Percentiles rank a stretch among this genome's conserved stretches.
Evolutionary conservation across 2,329 filamentous ascomycete genomes (phyloP).

Genomic region (Pleomassaria siparia): DNA sequence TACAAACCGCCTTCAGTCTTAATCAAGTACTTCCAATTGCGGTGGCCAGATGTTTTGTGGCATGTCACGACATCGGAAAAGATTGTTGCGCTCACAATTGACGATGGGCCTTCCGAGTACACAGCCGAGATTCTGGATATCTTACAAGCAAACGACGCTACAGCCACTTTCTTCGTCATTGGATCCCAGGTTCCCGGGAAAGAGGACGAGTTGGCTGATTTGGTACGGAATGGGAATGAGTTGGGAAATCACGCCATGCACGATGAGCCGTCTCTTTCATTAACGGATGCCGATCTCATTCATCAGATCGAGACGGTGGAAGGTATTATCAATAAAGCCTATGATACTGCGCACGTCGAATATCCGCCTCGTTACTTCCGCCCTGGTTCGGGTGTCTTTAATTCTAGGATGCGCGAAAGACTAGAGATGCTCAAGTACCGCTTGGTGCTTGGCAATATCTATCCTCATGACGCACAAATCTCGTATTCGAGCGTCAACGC

Average conservation of each 20-base stretch:
- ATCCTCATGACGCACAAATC: conserved; percentile 91
- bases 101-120: conserved; percentile 77
- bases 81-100: conserved; percentile 79
- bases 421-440: conserved; percentile 65
- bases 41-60: conserved; percentile 80
- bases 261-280: conserved; percentile 71
- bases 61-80: conserved; percentile 63
- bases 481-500: conserved; percentile 69
- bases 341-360: conserved; percentile 43
- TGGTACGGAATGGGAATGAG: conserved; percentile 58
- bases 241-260: conserved; percentile 88
- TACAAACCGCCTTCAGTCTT: conserved; percentile 79
- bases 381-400: conserved; percentile 85
- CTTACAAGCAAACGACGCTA: conserved; percentile 65
- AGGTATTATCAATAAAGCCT: conserved; percentile 58
- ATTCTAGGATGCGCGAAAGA: conserved; percentile 63
- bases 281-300: conserved; percentile 62
- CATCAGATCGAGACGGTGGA: conserved; percentile 68
- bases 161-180: conserved; percentile 87
- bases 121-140: conserved; percentile 70
- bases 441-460: conserved; percentile 80
- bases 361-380: conserved; percentile 70
- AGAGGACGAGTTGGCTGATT: conserved; percentile 50
- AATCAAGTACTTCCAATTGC: conserved; percentile 68
- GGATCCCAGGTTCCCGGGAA: conserved; percentile 69